Base-by-base conservation (phyloP, 306 rosid genomes). In the Quercus suber region DNA sequence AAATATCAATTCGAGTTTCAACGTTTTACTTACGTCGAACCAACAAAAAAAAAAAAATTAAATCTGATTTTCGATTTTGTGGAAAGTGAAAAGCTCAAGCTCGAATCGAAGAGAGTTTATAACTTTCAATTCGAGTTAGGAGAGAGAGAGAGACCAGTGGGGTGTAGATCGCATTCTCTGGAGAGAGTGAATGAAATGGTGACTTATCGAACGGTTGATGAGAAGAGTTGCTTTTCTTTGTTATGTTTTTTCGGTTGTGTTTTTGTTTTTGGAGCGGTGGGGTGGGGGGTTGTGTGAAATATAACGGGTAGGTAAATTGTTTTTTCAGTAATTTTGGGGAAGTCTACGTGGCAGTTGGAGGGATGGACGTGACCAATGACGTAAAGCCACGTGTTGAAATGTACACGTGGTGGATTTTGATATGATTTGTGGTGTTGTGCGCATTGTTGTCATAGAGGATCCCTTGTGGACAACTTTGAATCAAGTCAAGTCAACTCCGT, bases 351-450 rank as follows among this genome's bases (percentile, higher is more conserved):
- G 87, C 71, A 37, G 78, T 81, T 52, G 58, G 74, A 6, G 21
- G 12, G n/a, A 15, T 0, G 5, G 1, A 15, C 0, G 0, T 0
- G 2, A 4, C 92, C 74, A 80, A 49, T 88, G 0, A 11, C 0
- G 13, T 0, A 0, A 0, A 1, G 73, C 68, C 92, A 80, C 11
- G 52, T 85, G 86, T 76, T 10, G 0, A 0, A 0, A 55, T 18
- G 6, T 58, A 83, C 87, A 88, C 89, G 90, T 88, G 94, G 90
- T 28, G 53, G 25, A 3, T 21, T 15, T 1, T 21, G 25, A 88
- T 59, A 57, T 85, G 92, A 35, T 43, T 11, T 13, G 83, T 68
- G 23, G 58, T 78, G 92, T 49, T 88, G 91, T 82, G 84, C 55
- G 30, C 71, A 55, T 81, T 76, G 68, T 79, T 82, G 78, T 74